These are phyloP conservation scores for Hymenoscyphus fraxineus DNA, from an alignment of 2,329 filamentous ascomycete genomes.

Conservation along the genomic window DNA sequence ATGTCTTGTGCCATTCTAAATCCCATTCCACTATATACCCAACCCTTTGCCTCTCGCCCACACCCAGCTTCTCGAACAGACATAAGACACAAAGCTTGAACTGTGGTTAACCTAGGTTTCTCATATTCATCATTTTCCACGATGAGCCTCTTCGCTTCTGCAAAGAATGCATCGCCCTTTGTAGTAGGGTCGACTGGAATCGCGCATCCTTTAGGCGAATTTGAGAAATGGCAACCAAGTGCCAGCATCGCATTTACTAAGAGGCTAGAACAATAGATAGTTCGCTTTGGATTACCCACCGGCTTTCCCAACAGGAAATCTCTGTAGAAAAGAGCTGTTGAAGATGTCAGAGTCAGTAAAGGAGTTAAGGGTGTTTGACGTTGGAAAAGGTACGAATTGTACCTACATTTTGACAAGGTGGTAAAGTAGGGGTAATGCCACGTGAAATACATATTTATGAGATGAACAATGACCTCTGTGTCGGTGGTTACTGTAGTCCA, in stretches of 20 bases:
- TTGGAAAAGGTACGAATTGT: background rate
- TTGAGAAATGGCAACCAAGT: conserved; percentile 89
- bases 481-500: conserved; percentile 89
- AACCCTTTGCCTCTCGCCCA: conserved; percentile 88
- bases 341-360: too few species aligned
- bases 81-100: conserved; percentile 92
- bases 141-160: conserved; percentile 84
- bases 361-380: background rate
- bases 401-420: conserved; percentile 66
- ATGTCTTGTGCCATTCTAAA: conserved; percentile 97
- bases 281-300: conserved; percentile 47
- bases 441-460: conserved; percentile 96
- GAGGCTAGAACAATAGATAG: conserved; percentile 80
- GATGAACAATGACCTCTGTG: conserved; percentile 72
- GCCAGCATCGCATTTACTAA: conserved; percentile 93
- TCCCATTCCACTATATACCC: conserved; percentile 98
- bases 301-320: conserved; percentile 75
- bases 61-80: conserved; percentile 94
- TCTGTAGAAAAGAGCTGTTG: conserved; percentile 63
- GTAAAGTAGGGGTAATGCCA: conserved; percentile 97
- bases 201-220: conserved; percentile 66
- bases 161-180: conserved; percentile 94
- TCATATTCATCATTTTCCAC: conserved; percentile 92
- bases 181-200: conserved; percentile 73
- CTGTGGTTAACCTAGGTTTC: conserved; percentile 80